Evolutionary conservation across 257 asterid species (phyloP), one percentile per base, ranked within the genome.

Genomic region (Ehretia macrophylla): DNA sequence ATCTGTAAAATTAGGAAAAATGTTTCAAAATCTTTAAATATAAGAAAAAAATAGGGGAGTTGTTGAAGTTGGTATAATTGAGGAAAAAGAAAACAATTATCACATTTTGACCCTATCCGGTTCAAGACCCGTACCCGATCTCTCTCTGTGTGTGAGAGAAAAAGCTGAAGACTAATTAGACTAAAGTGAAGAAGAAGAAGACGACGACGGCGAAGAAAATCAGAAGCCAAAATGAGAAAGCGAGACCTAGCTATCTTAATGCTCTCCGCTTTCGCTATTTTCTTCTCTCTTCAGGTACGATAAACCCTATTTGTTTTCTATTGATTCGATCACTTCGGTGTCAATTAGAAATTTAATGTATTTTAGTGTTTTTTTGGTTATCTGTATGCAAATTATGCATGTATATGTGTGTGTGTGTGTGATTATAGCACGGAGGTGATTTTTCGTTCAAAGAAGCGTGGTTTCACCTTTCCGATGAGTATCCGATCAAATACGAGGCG

Each of bases 221-320:
- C 18, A 48, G 39, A 50, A 32, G 12, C 6, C 16, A 62, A 35
- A 60, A 92, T 92, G 99, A 86, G 97, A 86, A 93, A 93, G 80
- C 92, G 97, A 59, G 95, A 93, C 67, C 82, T 93, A 59, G 95
- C 97, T 50, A 89, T 93, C 70, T 74, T 93, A 56, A 81, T 89
- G 95, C 97, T 93, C 45, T 81, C 97, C 52, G 97, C 99, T 68
- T 93, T 93, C 79, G 97, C 99, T 68, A 86, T 89, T 77, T 93
- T 89, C 89, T 89, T 93, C 73, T 86, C 97, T 64, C 96, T 93
- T 60, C 99, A 93, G 96, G 99, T 85, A 67, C 56, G 23, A 21
- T 19, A 51, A 69, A 32, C 70, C 73, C 60, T 46, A 69, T 17
- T 1, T 22, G 11, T 17, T 22, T 47, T 11, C 42, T 17, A 47